Base-by-base conservation (phyloP, 2,329 filamentous ascomycete genomes). In the Scopulariopsis brevicaulis region DNA sequence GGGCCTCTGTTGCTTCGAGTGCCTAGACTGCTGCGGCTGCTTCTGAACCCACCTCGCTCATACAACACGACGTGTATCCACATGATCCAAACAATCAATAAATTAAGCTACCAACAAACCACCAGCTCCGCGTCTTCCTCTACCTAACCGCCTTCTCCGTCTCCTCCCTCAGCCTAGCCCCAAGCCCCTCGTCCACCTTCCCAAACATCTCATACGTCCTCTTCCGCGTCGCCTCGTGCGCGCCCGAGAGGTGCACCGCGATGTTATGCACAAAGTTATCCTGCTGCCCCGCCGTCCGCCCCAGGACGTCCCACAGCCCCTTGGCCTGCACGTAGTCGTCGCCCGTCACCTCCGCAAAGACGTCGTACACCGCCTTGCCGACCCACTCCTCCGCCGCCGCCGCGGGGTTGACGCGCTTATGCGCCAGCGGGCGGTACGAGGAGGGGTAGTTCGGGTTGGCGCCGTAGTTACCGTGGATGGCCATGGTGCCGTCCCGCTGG, bases 401-500 rank as follows among this genome's bases (percentile, higher is more conserved):
- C 28, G 68, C 71, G 11, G 71, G 68, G 63, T 71, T 71, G 59
- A 73, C 69, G 43, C 72, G 59, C 61, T 70, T 71, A 68, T 77
- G 78, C 10, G 71, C 71, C 56, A 80, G 59, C 8, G 67, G 65
- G 22, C 76, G 74, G 69, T 76, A 79, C 28, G 75, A 76, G 46
- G 74, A 77, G 22, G 75, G 73, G 64, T 85, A 86, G 70, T 81
- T 82, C 11, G 81, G 80, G 65, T 83, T 79, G 25, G 74, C 73
- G 56, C 81, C 82, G 63, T 84, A 82, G 71, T 85, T 85, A 58
- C 74, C 74, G 71, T 90, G 87, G 66, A 83, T 75, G 59, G 84
- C 80, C 85, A 90, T 90, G 60, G 69, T 67, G 18, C 88, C 88
- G 65, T 90, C 87, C 61, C 87, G 82, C 69, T 90, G 86, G 76